Evolutionary conservation across 148 eudicot species (phyloP).

Genomic region (Beta vulgaris): DNA sequence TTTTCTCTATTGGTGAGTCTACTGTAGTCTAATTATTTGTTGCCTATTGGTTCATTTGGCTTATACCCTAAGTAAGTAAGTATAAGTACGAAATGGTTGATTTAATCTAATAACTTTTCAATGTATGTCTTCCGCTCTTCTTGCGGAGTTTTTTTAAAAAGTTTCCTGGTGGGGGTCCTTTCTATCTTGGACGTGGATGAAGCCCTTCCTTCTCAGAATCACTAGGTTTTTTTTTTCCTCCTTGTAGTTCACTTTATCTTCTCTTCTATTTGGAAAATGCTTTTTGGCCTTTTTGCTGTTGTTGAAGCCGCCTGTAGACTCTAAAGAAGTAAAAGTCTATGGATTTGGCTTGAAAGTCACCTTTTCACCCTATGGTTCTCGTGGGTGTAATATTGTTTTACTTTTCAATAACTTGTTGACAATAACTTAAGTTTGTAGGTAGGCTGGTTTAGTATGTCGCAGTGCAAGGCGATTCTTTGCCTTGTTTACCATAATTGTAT

Average conservation of each 20-base stretch:
- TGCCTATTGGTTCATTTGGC: not conserved
- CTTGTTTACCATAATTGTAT: not conserved
- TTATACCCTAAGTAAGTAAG: not conserved
- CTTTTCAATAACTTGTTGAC: not conserved
- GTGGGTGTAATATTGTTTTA: not conserved
- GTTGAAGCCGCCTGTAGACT: not conserved
- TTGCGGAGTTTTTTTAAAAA: not conserved
- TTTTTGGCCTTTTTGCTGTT: not conserved
- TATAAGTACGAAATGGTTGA: not conserved
- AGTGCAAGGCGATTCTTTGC: not conserved
- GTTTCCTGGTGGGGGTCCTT: not conserved
- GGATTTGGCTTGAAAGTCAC: not conserved
- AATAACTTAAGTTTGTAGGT: not conserved
- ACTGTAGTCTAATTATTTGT: conserved; percentile 16
- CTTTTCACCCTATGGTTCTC: not conserved
- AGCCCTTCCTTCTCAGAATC: not conserved
- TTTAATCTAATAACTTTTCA: not conserved
- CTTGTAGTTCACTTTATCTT: not conserved
- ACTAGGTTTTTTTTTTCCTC: not conserved
- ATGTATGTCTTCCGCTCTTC: not conserved
- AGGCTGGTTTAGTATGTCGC: not conserved
- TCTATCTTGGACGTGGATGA: not conserved
- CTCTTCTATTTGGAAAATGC: not conserved
- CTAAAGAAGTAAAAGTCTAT: not conserved
- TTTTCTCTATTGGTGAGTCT: conserved; percentile 62